Evolutionary conservation across 78 protist species (phyloP).

Genomic region (Paulinella micropora): DNA sequence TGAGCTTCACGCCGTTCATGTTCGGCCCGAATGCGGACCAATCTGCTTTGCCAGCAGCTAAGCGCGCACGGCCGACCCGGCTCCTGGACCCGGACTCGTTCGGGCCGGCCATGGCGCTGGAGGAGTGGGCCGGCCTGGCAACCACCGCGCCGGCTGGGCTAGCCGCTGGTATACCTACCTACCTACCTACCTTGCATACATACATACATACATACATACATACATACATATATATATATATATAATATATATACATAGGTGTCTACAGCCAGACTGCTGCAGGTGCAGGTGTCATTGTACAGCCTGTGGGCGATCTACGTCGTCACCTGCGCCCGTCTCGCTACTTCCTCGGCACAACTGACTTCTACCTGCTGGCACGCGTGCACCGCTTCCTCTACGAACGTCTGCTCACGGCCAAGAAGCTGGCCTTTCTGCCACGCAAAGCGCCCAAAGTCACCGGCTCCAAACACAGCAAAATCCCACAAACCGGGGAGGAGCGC

Average conservation of each 20-base stretch:
- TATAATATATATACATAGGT: neutral
- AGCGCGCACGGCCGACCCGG: too few species aligned
- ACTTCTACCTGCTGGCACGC: neutral
- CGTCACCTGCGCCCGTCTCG: neutral
- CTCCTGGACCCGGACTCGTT: too few species aligned
- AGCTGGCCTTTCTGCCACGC: constrained; percentile 10
- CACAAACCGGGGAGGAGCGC: too few species aligned
- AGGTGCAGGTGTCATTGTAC: neutral
- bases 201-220: too few species aligned
- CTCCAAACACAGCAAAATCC: too few species aligned
- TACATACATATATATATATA: too few species aligned
- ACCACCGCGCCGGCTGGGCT: neutral
- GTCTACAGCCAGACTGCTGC: neutral
- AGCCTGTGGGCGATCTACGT: neutral
- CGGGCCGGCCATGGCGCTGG: too few species aligned
- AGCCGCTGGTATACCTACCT: neutral
- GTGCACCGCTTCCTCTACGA: neutral
- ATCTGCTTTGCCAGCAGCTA: too few species aligned
- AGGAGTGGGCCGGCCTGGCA: neutral
- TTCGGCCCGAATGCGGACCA: too few species aligned
- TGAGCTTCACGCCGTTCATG: too few species aligned
- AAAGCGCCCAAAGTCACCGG: too few species aligned
- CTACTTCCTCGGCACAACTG: neutral
- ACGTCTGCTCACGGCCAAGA: neutral
- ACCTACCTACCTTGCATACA: too few species aligned